Percentiles rank a stretch among this genome's conserved stretches.
phyloP scores from a whole-genome alignment of 2,329 filamentous ascomycete species.

The Dothistroma septosporum region DNA sequence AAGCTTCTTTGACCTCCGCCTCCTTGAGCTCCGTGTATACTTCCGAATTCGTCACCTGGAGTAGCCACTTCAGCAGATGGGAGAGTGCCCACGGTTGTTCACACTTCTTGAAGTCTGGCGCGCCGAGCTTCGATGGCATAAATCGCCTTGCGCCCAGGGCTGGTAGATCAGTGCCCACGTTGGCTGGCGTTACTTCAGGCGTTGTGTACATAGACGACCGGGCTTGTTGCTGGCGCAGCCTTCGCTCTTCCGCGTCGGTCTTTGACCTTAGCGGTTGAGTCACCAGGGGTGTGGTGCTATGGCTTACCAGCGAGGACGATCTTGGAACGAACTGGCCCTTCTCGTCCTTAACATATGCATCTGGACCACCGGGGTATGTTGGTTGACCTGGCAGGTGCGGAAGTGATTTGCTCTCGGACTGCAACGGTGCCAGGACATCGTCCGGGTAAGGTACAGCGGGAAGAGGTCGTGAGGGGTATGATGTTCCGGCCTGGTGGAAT shows the following conservation, averaged over 20 bases:
- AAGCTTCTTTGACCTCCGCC: conserved; percentile 78
- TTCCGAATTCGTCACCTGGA: conserved; percentile 69
- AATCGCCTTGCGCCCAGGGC: conserved; percentile 58
- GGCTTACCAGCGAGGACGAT: conserved; percentile 77
- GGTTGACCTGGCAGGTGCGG: conserved; percentile 18
- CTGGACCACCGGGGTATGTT: conserved; percentile 24
- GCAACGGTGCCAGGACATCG: conserved; percentile 34
- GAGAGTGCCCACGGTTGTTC: conserved; percentile 89
- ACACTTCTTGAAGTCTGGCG: conserved; percentile 78
- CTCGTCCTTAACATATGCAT: conserved; percentile 25
- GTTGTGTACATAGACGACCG: conserved; percentile 38
- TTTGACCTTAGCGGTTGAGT: conserved; percentile 84
- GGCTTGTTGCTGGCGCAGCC: conserved; percentile 47
- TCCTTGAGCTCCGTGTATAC: conserved; percentile 84
- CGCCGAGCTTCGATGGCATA: conserved; percentile 75
- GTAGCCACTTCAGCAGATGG: conserved; percentile 80
- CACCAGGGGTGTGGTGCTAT: conserved; percentile 73
- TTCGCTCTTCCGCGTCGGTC: conserved; percentile 77
- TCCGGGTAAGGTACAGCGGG: conserved; percentile 61
- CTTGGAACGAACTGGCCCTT: conserved; percentile 53
- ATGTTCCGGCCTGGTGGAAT: conserved; percentile 77
- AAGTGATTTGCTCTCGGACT: conserved; percentile 17
- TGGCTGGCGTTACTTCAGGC: conserved; percentile 39
- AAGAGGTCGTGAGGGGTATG: conserved; percentile 49
- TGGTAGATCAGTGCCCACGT: conserved; percentile 28